Base-by-base conservation (phyloP, 2,329 filamentous ascomycete species). In the Aspergillus texensis region DNA sequence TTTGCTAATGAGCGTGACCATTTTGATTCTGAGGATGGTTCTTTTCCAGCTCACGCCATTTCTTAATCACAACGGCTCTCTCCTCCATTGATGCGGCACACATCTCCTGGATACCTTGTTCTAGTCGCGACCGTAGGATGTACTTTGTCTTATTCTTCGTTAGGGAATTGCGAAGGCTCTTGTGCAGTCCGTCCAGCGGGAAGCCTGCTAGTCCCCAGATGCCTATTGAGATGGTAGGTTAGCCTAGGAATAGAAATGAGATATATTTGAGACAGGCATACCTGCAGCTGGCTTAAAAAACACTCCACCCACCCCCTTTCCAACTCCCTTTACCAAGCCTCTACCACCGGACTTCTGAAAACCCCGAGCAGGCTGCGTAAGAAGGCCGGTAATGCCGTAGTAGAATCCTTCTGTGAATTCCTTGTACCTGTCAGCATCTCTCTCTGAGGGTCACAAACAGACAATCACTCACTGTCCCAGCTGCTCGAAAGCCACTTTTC, bases 241-340 rank as follows among this genome's bases (percentile, higher is more conserved):
- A 45, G 53, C 9, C 9, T 32, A 14, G 9, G 55, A 39, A 21
- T 46, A 34, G n/a, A 32, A 19, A n/a, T 2, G 16, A 5, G 21
- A 14, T 21, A 12, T 30, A 21, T 34, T 16, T 45, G 32, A 57
- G 57, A 52, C 26, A 46, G 19, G 24, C 85, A 78, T 77, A 88
- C 88, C 92, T 63, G 91, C 92, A 62, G 89, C 86, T n/a, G 93
- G 91, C 74, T 96, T 96, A 24, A 95, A 79, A 1, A 95, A 83
- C 2, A 96, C 75, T 0, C 94, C 94, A 5, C 92, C 92, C 45
- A 96, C 85, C 0, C 93, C 94, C 73, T 92, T 95, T 0, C 90
- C 93, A 52, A 96, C 83, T 0, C 92, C 92, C 75, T 94, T 94
- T 14, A 93, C 72, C 9, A 94, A 82, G 1, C 94, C 94, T 9